Conservation (phyloP, 2,329 filamentous ascomycete genomes). For the Westerdykella sp. region DNA sequence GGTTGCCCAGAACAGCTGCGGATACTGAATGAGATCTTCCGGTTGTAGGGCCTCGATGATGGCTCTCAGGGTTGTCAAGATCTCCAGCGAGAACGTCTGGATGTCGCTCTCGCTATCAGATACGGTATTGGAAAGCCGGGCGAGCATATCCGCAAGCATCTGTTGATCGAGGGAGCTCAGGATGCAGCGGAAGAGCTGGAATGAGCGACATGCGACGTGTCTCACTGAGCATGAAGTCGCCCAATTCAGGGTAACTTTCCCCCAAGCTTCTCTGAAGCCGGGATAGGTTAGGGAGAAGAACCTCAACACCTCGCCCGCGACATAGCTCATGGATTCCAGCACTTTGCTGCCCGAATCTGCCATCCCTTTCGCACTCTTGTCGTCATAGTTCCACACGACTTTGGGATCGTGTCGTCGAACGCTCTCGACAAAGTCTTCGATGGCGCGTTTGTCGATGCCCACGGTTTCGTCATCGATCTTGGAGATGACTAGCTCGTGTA, state of each 20-base stretch:
- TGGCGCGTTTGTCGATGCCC: constrained; percentile 62
- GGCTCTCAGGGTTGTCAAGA: constrained; percentile 85
- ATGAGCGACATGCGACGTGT: constrained; percentile 91
- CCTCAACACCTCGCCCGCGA: constrained; percentile 74
- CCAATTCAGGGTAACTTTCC: constrained; percentile 83
- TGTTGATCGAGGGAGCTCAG: constrained; percentile 81
- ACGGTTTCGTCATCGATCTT: constrained; percentile 64
- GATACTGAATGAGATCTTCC: constrained; percentile 77
- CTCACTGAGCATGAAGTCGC: constrained; percentile 93
- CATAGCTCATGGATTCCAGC: constrained; percentile 76
- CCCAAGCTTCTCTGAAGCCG: constrained; percentile 85
- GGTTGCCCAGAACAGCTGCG: constrained; percentile 95
- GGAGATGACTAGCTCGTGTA: constrained; percentile 87
- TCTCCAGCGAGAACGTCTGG: constrained; percentile 96
- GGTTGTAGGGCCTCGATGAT: constrained; percentile 80
- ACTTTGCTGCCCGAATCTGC: constrained; percentile 72
- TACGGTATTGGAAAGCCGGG: constrained; percentile 89
- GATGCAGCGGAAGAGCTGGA: constrained; percentile 94
- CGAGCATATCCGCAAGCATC: constrained; percentile 97
- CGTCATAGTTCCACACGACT: constrained; percentile 91
- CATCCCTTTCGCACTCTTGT: constrained; percentile 69
- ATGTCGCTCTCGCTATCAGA: constrained; percentile 91
- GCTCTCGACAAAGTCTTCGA: constrained; percentile 81
- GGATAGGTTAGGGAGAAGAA: constrained; percentile 83
- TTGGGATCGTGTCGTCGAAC: constrained; percentile 77